Conservation (phyloP, 441 rosid genomes). For the Adansonia rubrostipa region DNA sequence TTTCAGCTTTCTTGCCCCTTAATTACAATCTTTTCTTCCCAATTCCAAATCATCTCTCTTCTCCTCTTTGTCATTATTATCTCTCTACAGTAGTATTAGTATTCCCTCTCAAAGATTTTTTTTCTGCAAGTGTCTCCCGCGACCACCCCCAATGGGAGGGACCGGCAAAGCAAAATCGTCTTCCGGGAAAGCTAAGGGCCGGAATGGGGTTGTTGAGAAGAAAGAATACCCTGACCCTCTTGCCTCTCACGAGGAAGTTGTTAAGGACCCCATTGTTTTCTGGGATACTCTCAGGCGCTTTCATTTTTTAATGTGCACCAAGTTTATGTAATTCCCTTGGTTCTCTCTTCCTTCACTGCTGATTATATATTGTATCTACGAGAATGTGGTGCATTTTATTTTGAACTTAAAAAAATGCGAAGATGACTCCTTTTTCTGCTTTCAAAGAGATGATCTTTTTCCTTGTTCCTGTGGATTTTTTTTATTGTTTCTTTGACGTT, state of each 20-base stretch:
- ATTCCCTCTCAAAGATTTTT: not conserved
- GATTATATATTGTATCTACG: not conserved
- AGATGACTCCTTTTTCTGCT: not conserved
- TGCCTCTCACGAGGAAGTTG: slow-evolving; percentile 60
- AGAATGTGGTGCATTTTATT: not conserved
- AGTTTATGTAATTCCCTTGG: slow-evolving; percentile 65
- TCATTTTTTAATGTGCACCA: slow-evolving; percentile 78
- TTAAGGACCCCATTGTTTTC: slow-evolving; percentile 53
- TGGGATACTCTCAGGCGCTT: slow-evolving; percentile 92
- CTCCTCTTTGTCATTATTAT: slow-evolving; percentile 13
- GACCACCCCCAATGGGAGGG: slow-evolving; percentile 10
- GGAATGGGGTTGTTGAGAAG: slow-evolving; percentile 27
- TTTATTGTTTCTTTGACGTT: not conserved
- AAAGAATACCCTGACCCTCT: slow-evolving; percentile 70
- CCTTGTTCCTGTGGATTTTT: not conserved
- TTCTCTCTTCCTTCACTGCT: not conserved
- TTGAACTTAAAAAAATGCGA: not conserved
- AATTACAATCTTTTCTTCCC: slow-evolving; percentile 44
- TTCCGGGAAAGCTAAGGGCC: slow-evolving; percentile 31
- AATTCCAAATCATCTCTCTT: slow-evolving; percentile 26
- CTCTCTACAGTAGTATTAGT: not conserved
- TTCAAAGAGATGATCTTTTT: not conserved
- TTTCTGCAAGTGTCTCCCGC: slow-evolving; percentile 24
- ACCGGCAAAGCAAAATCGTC: slow-evolving; percentile 44
- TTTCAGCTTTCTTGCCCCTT: slow-evolving; percentile 33